Evolutionary conservation across 805 yeast species (phyloP).

Genomic region (Yamadazyma phyllophila): DNA sequence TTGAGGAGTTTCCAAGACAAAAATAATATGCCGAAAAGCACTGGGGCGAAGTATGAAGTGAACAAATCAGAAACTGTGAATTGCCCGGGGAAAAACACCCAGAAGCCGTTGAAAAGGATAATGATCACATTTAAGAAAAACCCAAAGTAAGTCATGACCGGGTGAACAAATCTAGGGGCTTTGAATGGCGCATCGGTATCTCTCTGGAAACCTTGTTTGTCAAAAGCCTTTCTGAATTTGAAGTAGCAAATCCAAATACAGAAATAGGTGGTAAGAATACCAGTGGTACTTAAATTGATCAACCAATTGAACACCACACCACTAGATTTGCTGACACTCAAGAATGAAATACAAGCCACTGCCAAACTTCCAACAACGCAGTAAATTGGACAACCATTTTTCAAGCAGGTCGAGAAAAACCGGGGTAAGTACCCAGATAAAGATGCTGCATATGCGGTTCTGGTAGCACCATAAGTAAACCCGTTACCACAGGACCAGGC

Average conservation of each 20-base stretch:
- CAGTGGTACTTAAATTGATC: conserved; percentile 36
- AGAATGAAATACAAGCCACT: conserved; percentile 26
- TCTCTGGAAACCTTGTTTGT: conserved; percentile 24
- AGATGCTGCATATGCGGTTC: conserved; percentile 33
- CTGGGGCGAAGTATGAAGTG: conserved; percentile 39
- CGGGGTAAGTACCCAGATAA: conserved; percentile 37
- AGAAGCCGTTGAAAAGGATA: conserved; percentile 40
- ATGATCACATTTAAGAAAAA: conserved; percentile 21
- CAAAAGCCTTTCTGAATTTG: conserved; percentile 28
- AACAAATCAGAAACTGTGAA: conserved; percentile 33
- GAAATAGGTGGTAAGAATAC: conserved; percentile 28
- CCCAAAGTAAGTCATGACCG: conserved; percentile 26
- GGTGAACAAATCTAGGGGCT: conserved; percentile 24
- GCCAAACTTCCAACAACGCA: conserved; percentile 22
- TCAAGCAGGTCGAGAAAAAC: conserved; percentile 29
- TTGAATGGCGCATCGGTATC: conserved; percentile 17
- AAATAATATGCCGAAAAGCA: conserved; percentile 23
- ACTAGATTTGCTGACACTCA: conserved; percentile 27
- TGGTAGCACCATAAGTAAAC: conserved; percentile 33
- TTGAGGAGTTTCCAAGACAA: conserved; percentile 33
- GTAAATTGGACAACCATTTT: conserved; percentile 33
- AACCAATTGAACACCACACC: conserved; percentile 36
- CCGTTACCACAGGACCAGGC: conserved; percentile 41
- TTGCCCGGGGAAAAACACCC: conserved; percentile 39
- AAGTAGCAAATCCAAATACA: conserved; percentile 33